Base-by-base conservation (phyloP, 345 rosid genomes). In the Populus pruinosa region DNA sequence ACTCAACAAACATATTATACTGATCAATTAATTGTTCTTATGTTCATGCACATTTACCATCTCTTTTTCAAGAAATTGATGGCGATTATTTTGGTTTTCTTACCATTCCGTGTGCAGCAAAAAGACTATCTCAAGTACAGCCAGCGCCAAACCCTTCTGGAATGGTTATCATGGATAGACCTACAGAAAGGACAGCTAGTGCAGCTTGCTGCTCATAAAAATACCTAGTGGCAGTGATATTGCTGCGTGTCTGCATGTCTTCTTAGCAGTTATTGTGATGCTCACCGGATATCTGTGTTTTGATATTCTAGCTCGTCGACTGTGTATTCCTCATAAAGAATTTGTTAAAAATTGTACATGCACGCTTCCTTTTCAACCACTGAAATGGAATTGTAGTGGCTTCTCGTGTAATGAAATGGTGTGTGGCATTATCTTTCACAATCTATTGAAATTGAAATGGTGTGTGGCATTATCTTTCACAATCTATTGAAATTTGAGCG, bases 141-240 rank as follows among this genome's bases (percentile, higher is more conserved):
- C 94, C 97, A 41, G 85, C 93, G 27, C 94, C 86, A 77, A 92
- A 92, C 80, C 93, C 94, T 8, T 80, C 96, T 0, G 97, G 98
- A 75, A 90, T 93, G 98, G 94, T 93, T 87, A 89, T 96, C 29
- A 91, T 88, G 85, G 96, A 93, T 66, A 87, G 93, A 82, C 88
- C 93, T 35, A 85, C 87, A 31, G 96, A 91, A 66, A 89, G 91
- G 84, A 80, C 92, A 12, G 93, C 82, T 14, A 78, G 82, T 70
- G 84, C 96, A 85, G 89, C 99, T 9, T 96, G 99, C 80, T 96
- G 99, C 82, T 82, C 90, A 77, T 96, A 86, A 84, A 25, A 64
- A 80, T 43, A 6, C 41, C 12, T 5, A 69, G 36, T 73, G 23
- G 49, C 29, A 20, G 21, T 56, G 61, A 6, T 13, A 4, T 8